phyloP scores from a whole-genome alignment of 345 rosid species.

The Bruguiera gymnorhiza region DNA sequence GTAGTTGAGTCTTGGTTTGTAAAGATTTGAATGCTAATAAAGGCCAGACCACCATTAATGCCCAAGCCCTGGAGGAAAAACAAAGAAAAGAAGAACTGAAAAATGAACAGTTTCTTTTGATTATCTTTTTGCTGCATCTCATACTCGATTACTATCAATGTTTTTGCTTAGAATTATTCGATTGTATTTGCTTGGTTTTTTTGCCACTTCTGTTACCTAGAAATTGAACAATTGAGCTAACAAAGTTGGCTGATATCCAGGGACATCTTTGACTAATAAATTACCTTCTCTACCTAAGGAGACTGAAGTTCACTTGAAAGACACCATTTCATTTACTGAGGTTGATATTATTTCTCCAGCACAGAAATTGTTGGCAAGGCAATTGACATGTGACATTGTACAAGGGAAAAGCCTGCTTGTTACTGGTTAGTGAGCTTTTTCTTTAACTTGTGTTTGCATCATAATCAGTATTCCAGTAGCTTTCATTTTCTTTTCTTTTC shows the following conservation, averaged over 20 bases:
- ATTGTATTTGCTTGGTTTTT: no score
- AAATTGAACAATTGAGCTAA: slow-evolving; percentile 12
- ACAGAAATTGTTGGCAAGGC: slow-evolving; percentile 82
- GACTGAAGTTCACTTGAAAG: slow-evolving; percentile 38
- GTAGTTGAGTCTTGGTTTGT: no score
- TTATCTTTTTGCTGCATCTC: no score
- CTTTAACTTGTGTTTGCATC: not conserved
- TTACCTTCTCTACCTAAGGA: slow-evolving; percentile 25
- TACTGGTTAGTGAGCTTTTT: slow-evolving; percentile 66
- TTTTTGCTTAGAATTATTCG: no score
- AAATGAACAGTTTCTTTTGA: no score
- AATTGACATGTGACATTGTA: slow-evolving; percentile 69
- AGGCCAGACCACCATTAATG: no score
- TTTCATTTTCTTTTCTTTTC: not conserved
- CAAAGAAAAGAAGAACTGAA: no score
- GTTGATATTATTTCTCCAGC: slow-evolving; percentile 88
- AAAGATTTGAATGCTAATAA: no score
- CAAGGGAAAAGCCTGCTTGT: slow-evolving; percentile 88
- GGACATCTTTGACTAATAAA: slow-evolving; percentile 31
- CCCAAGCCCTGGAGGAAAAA: no score
- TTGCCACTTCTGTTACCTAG: not conserved
- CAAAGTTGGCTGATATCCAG: slow-evolving; percentile 28
- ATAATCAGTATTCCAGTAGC: not conserved
- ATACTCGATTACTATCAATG: no score
- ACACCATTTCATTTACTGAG: slow-evolving; percentile 62